These are phyloP conservation scores for Pestalotiopsis fici DNA, from an alignment of 2,329 filamentous ascomycete genomes.

Conservation along the genomic window DNA sequence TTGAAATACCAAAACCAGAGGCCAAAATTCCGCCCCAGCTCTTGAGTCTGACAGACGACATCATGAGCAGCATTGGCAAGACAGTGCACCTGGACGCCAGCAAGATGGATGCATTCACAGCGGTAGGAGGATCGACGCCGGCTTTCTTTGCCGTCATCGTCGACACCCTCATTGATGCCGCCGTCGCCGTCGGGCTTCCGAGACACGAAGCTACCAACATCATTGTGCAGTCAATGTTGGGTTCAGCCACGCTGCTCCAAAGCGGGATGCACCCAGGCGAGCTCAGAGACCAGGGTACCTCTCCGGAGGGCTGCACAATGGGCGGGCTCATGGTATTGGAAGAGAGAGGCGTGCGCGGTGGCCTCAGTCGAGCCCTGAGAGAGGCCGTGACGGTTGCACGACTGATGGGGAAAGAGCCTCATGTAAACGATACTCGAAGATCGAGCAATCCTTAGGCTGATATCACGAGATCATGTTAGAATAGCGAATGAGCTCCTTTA, in stretches of 20 bases:
- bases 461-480: background rate
- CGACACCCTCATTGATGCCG: constrained; percentile 60
- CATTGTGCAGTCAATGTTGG: constrained; percentile 61
- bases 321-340: constrained; percentile 61
- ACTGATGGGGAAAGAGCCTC: constrained; percentile 36
- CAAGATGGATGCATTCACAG: constrained; percentile 59
- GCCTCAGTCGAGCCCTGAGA: constrained; percentile 41
- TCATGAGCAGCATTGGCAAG: constrained; percentile 57
- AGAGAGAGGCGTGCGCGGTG: constrained; percentile 52
- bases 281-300: constrained; percentile 59
- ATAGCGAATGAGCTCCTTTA: too few relatives aligned
- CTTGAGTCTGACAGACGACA: constrained; percentile 34
- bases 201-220: constrained; percentile 56
- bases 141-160: constrained; percentile 61
- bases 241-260: constrained; percentile 54
- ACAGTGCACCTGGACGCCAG: constrained; percentile 49
- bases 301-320: constrained; percentile 63
- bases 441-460: background rate
- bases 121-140: constrained; percentile 60
- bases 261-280: constrained; percentile 56
- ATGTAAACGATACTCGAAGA: constrained; percentile 41
- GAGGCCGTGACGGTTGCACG: constrained; percentile 48
- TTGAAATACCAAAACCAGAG: constrained; percentile 21
- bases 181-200: constrained; percentile 61
- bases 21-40: constrained; percentile 21